phyloP scores from a whole-genome alignment of 441 rosid species.

The Biscutella laevigata region DNA sequence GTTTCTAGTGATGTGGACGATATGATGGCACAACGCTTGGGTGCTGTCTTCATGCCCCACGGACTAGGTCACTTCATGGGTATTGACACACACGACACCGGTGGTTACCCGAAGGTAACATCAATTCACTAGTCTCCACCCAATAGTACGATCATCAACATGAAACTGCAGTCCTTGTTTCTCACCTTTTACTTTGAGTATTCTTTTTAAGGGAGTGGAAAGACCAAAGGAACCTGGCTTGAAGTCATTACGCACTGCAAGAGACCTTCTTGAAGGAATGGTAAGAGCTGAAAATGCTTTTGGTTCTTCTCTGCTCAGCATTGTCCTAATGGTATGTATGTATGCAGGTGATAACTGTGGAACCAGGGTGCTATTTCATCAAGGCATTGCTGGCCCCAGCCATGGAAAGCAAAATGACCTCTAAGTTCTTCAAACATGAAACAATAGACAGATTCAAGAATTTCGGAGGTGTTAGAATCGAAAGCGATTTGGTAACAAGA shows the following conservation, averaged over 20 bases:
- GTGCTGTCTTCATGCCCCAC: conserved; percentile 49
- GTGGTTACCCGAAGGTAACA: conserved; percentile 70
- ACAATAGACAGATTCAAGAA: conserved; percentile 47
- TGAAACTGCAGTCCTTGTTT: background rate
- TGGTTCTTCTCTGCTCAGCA: background rate
- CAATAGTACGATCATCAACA: background rate
- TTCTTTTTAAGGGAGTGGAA: conserved; percentile 46
- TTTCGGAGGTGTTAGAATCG: conserved; percentile 92
- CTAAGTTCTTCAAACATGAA: conserved; percentile 57
- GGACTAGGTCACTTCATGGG: conserved; percentile 61
- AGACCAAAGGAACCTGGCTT: conserved; percentile 74
- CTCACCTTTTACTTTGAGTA: background rate
- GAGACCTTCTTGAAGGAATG: conserved; percentile 78
- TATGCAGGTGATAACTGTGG: conserved; percentile 82
- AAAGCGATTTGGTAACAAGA: conserved; percentile 73
- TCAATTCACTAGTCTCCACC: background rate
- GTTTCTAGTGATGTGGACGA: conserved; percentile 51
- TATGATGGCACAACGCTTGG: conserved; percentile 73
- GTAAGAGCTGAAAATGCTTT: conserved; percentile 28
- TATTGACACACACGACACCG: conserved; percentile 90
- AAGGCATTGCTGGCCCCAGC: conserved; percentile 72
- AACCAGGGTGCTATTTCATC: conserved; percentile 94
- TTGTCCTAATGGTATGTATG: conserved; percentile 12
- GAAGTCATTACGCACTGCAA: conserved; percentile 63
- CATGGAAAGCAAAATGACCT: conserved; percentile 41